Conservation (phyloP, 2,329 filamentous ascomycete genomes). For the Venturia asperata region DNA sequence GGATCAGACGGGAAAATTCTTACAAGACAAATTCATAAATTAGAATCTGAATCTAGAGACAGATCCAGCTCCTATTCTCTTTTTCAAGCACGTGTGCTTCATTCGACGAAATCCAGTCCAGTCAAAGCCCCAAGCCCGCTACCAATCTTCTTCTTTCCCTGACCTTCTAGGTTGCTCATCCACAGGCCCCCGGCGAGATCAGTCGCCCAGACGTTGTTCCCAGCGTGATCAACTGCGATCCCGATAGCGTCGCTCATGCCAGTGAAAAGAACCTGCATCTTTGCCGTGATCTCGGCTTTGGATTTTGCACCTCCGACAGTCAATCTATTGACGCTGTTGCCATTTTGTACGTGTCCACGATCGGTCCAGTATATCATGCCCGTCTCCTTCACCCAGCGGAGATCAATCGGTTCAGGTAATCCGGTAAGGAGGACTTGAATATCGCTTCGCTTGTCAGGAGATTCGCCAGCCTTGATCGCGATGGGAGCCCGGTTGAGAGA, state of each 20-base stretch:
- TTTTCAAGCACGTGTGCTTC: not conserved
- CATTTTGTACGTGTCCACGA: slow-evolving; percentile 8
- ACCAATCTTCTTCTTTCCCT: slow-evolving; percentile 13
- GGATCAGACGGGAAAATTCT: not conserved
- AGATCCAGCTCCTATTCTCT: too few species aligned
- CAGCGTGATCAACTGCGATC: slow-evolving; percentile 12
- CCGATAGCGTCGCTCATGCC: slow-evolving; percentile 15
- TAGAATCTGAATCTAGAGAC: too few species aligned
- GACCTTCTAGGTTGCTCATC: slow-evolving; percentile 10
- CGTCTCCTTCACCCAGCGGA: slow-evolving; percentile 10
- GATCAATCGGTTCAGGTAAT: slow-evolving; percentile 19
- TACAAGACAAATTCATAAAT: too few species aligned
- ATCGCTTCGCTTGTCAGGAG: slow-evolving; percentile 4
- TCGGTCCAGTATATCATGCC: slow-evolving; percentile 19
- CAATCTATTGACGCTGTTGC: slow-evolving; percentile 18
- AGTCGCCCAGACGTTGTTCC: slow-evolving; percentile 14
- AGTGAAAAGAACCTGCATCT: slow-evolving; percentile 8
- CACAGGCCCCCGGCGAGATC: slow-evolving; percentile 4
- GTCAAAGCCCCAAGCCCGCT: slow-evolving; percentile 5
- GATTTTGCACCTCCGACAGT: not conserved
- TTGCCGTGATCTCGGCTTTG: slow-evolving; percentile 9
- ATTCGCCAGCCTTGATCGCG: not conserved
- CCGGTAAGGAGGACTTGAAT: slow-evolving; percentile 13
- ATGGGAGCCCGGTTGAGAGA: slow-evolving; percentile 12
- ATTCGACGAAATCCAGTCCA: slow-evolving; percentile 11